These are phyloP conservation scores for Discostella stelligeroides DNA, from an alignment of 108 stramenopile genomes.

Conservation along the genomic window DNA sequence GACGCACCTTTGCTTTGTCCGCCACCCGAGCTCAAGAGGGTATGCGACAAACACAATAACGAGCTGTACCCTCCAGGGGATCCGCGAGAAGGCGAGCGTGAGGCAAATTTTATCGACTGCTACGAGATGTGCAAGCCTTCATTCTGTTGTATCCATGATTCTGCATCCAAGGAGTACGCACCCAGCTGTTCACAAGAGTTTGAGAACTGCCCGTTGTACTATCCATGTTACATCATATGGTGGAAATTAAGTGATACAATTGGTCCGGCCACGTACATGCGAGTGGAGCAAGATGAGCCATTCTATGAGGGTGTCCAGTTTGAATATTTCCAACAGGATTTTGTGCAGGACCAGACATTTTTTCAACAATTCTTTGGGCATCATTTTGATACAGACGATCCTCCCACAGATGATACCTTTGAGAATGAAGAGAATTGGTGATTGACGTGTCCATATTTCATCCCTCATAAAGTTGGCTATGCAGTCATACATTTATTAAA, in stretches of 20 bases:
- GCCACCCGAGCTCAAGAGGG: slow-evolving; percentile 27
- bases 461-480: neutral
- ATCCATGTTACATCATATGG: slow-evolving; percentile 66
- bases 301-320: slow-evolving; percentile 47
- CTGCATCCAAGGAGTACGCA: slow-evolving; percentile 25
- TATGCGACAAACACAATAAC: slow-evolving; percentile 52
- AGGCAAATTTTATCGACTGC: slow-evolving; percentile 52
- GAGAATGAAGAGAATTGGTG: slow-evolving; percentile 53
- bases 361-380: slow-evolving; percentile 56
- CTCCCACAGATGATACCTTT: slow-evolving; percentile 48
- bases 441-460: neutral
- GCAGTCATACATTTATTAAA: neutral
- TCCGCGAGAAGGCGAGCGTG: slow-evolving; percentile 17
- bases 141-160: slow-evolving; percentile 64
- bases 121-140: slow-evolving; percentile 62
- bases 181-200: slow-evolving; percentile 47
- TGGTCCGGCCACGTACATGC: slow-evolving; percentile 54
- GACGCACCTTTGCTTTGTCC: slow-evolving; percentile 48
- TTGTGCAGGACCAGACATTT: slow-evolving; percentile 32
- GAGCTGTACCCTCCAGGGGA: slow-evolving; percentile 26
- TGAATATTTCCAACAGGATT: slow-evolving; percentile 31
- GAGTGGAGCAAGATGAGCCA: slow-evolving; percentile 51
- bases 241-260: slow-evolving; percentile 62
- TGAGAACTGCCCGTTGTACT: slow-evolving; percentile 53
- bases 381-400: slow-evolving; percentile 54